Percentiles rank a stretch among this genome's conserved stretches.
Evolutionary conservation across 2,329 filamentous ascomycete genomes (phyloP).

Genomic region (Fusarium albosuccineum): DNA sequence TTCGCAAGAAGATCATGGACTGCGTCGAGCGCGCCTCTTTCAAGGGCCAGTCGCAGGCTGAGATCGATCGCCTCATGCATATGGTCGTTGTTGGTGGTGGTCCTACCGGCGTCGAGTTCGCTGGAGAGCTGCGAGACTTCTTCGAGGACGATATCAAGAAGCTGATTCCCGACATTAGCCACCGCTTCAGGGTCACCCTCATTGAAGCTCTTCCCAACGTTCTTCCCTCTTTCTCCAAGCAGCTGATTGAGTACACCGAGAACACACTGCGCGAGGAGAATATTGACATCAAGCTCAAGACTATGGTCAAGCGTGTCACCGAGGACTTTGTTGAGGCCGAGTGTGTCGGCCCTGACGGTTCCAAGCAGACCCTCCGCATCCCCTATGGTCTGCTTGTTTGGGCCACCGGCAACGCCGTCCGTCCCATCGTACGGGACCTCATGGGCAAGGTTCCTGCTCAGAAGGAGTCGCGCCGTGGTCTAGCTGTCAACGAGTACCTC

Average conservation of each 20-base stretch:
- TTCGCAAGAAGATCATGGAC: constrained; percentile 99
- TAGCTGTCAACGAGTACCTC: constrained; percentile 98
- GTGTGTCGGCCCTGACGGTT: constrained; percentile 82
- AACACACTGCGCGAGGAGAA: constrained; percentile 99
- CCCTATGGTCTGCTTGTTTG: constrained; percentile 97
- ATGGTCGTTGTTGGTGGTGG: constrained; percentile 97
- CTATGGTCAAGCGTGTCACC: constrained; percentile 98
- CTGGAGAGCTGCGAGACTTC: constrained; percentile 98
- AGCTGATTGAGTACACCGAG: constrained; percentile 99
- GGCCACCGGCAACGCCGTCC: constrained; percentile 96
- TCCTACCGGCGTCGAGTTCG: constrained; percentile 97
- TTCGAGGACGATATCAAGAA: constrained; percentile 99
- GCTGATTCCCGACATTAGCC: constrained; percentile 94
- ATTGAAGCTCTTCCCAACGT: constrained; percentile 98
- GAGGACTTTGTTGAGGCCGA: constrained; percentile 94
- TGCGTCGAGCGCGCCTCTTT: constrained; percentile 98
- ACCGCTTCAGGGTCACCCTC: constrained; percentile 96
- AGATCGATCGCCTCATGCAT: constrained; percentile 93
- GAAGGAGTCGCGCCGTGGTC: constrained; percentile 92
- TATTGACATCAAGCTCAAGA: constrained; percentile 97
- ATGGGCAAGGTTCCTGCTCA: constrained; percentile 94
- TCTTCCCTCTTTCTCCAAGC: constrained; percentile 98
- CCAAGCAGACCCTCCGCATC: constrained; percentile 83
- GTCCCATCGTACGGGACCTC: constrained; percentile 89
- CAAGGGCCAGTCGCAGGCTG: constrained; percentile 91